A percentile compares a stretch with the other conserved stretches of the same genome.
Evolutionary conservation across 805 yeast species (phyloP).

Genomic region (Metschnikowia matae): DNA sequence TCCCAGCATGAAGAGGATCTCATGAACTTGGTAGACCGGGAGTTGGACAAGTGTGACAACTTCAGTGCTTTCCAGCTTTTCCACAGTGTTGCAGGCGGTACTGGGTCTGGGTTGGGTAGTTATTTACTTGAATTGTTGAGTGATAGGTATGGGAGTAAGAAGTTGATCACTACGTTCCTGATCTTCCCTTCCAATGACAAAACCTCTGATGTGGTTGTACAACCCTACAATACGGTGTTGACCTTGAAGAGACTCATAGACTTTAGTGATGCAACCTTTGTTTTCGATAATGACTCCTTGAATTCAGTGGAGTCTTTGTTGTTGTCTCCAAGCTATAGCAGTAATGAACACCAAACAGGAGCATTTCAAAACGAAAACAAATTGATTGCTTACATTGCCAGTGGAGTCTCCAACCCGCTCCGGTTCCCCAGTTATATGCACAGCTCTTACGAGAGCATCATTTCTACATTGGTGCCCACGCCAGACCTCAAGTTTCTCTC

Average conservation of each 20-base stretch:
- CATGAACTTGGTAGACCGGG: slow-evolving; percentile 79
- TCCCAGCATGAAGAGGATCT: slow-evolving; percentile 65
- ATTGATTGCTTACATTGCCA: slow-evolving; percentile 77
- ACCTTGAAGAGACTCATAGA: slow-evolving; percentile 80
- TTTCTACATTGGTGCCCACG: slow-evolving; percentile 79
- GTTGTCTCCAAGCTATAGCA: slow-evolving; percentile 14
- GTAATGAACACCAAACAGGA: slow-evolving; percentile 13
- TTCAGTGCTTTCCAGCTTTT: slow-evolving; percentile 85
- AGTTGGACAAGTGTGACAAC: slow-evolving; percentile 84
- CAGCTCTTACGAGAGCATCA: slow-evolving; percentile 74
- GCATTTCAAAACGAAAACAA: slow-evolving; percentile 80
- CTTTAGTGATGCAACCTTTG: slow-evolving; percentile 81
- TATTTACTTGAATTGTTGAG: slow-evolving; percentile 68
- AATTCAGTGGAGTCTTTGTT: slow-evolving; percentile 60
- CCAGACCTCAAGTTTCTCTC: slow-evolving; percentile 65
- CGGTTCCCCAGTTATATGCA: slow-evolving; percentile 91
- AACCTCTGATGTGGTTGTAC: slow-evolving; percentile 94
- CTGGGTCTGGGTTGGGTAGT: slow-evolving; percentile 96
- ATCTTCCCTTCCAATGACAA: slow-evolving; percentile 76
- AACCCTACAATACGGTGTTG: slow-evolving; percentile 87
- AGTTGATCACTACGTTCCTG: slow-evolving; percentile 77
- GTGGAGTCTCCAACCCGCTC: slow-evolving; percentile 80
- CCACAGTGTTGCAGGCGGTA: slow-evolving; percentile 98
- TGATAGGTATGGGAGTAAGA: slow-evolving; percentile 76
- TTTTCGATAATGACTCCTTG: slow-evolving; percentile 86